Conservation (phyloP, 1,139 yeast genomes). For the Candida albicans region DNA sequence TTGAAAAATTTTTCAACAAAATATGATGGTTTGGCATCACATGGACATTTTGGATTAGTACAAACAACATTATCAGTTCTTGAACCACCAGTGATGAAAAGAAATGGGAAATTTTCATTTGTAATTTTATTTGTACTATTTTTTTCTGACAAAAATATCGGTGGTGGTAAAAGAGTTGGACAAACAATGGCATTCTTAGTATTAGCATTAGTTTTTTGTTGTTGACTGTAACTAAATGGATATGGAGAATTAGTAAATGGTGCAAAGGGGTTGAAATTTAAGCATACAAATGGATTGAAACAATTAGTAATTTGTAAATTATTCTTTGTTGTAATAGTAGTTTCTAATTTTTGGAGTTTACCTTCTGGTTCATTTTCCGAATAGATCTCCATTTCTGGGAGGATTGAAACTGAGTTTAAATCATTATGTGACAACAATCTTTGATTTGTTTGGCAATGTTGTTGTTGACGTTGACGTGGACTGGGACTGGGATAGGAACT, state of each 20-base stretch:
- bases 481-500: not conserved
- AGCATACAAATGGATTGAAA: constrained; percentile 3
- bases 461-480: too few species aligned
- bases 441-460: too few species aligned
- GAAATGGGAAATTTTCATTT: not conserved
- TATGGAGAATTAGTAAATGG: constrained; percentile 7
- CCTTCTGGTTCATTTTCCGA: not conserved
- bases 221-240: constrained; percentile 5
- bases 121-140: not conserved
- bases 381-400: not conserved
- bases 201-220: too few species aligned
- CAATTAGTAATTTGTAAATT: constrained; percentile 5
- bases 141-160: constrained; percentile 2
- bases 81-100: not conserved
- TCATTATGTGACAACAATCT: too few species aligned
- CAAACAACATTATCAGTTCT: not conserved
- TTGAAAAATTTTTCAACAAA: not conserved
- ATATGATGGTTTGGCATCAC: not conserved
- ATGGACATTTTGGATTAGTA: not conserved
- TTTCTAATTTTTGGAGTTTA: not conserved
- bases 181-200: too few species aligned
- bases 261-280: constrained; percentile 6
- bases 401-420: not conserved
- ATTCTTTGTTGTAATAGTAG: not conserved
- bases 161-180: constrained; percentile 1